These are phyloP conservation scores for Saccharomyces hybrid DNA, from an alignment of 1,139 yeast genomes.

Conservation along the genomic window DNA sequence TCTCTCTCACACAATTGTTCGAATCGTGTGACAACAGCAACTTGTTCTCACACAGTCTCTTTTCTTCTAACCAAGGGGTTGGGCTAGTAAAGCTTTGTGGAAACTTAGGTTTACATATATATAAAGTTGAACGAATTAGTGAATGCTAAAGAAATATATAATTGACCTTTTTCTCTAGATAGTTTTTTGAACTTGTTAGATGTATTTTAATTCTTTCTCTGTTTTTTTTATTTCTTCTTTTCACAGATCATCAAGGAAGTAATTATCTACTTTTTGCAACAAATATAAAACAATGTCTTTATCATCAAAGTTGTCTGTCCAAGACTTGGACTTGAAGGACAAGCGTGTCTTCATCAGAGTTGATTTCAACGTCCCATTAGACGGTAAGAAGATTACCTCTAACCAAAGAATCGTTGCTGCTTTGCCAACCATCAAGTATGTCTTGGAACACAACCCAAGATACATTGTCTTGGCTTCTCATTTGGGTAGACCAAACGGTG, in stretches of 20 bases:
- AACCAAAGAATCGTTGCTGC: constrained; percentile 98
- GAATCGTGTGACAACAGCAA: constrained; percentile 1
- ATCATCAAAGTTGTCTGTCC: constrained; percentile 82
- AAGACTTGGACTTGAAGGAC: constrained; percentile 75
- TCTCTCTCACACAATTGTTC: neutral
- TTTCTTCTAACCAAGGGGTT: neutral
- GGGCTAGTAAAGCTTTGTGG: neutral
- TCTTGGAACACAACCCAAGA: constrained; percentile 81
- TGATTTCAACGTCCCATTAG: constrained; percentile 95
- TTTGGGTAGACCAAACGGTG: constrained; percentile 97
- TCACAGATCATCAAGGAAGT: neutral
- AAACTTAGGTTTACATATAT: neutral
- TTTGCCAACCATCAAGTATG: constrained; percentile 90
- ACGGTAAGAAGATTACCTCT: constrained; percentile 92
- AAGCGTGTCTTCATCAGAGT: constrained; percentile 95
- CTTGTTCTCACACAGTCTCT: neutral
- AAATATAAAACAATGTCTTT: constrained; percentile 56
- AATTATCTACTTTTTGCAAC: neutral
- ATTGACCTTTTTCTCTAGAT: neutral
- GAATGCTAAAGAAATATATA: neutral
- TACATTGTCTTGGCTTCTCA: constrained; percentile 88
- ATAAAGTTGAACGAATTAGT: neutral
- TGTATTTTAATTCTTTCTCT: neutral
- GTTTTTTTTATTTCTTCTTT: neutral
- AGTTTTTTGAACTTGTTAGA: neutral